Evolutionary conservation across 768 basidiomycete species (phyloP), one percentile per base, ranked within the genome.

Genomic region (Auriscalpium orientale): DNA sequence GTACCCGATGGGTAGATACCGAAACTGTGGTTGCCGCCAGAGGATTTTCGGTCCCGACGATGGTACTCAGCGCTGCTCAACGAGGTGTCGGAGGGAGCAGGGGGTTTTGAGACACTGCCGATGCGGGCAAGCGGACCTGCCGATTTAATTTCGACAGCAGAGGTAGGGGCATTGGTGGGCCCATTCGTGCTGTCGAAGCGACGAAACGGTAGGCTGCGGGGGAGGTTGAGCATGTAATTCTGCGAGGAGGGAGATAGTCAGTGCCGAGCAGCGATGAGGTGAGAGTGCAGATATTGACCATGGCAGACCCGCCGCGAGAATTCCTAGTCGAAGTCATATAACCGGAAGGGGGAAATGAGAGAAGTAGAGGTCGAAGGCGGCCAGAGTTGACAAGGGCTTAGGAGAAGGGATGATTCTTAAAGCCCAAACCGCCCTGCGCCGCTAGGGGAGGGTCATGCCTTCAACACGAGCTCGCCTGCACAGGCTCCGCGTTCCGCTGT

Each of bases 1-100:
- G 54, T 50, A 16, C 50, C 57, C n/a, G 62, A 49, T 18, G 62
- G 62, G 11, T 59, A 62, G 20, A 63, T 58, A 38, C 43, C 51
- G 34, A 63, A 63, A 9, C 55, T 57, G 33, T 52, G 59, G 8
- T 52, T 51, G 28, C 55, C 54, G 40, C 44, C 43, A 2, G 58
- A 40, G 15, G 28, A 50, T 45, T 60, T 62, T 43, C 60, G 61
- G 34, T 60, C 58, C 20, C 20, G 52, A 11, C 34, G 52, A 11
- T 45, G 44, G 21, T 22, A 40, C 36, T 45, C 52, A 20, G 18
- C 33, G 50, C 33, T 21, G 43, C 15, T n/a, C 15, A 21, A 45
- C 15, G 44, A 20, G 4, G 22, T 11, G 20, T 53, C 52, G 9
- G 52, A 40, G 12, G 35, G 34, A 18, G 36, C 34, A 18, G 36